These are phyloP conservation scores for Mycosphaerella sp. DNA, from an alignment of 2,329 filamentous ascomycete genomes.

Conservation along the genomic window DNA sequence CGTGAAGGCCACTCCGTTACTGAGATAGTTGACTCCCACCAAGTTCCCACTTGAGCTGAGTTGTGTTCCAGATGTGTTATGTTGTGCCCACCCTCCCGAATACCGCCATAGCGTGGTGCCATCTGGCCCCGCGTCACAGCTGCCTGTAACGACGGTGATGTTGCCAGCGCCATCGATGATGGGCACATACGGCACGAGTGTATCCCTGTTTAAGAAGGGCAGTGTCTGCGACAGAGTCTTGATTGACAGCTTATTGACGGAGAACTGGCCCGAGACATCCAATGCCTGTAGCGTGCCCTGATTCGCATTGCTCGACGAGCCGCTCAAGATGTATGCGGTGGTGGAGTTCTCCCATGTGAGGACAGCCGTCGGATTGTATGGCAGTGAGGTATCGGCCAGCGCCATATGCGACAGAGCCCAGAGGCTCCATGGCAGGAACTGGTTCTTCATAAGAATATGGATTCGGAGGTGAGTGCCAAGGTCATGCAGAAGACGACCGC, in stretches of 20 bases:
- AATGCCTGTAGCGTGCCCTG: slow-evolving; percentile 56
- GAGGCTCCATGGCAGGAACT: slow-evolving; percentile 20
- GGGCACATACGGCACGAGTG: slow-evolving; percentile 58
- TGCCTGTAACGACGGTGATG: slow-evolving; percentile 66
- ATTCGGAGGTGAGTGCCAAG: slow-evolving; percentile 2
- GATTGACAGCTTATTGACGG: slow-evolving; percentile 39
- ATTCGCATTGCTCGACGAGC: slow-evolving; percentile 42
- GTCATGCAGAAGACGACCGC: slow-evolving; percentile 3
- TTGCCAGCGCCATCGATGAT: slow-evolving; percentile 59
- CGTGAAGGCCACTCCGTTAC: slow-evolving; percentile 61
- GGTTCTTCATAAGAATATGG: slow-evolving; percentile 18
- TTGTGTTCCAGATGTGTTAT: slow-evolving; percentile 31
- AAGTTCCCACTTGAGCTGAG: slow-evolving; percentile 32
- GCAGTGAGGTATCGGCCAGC: slow-evolving; percentile 41
- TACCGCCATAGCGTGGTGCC: slow-evolving; percentile 63
- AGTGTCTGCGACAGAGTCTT: slow-evolving; percentile 51
- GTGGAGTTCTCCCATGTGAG: slow-evolving; percentile 50
- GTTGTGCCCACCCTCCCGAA: slow-evolving; percentile 50
- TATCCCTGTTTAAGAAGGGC: slow-evolving; percentile 54
- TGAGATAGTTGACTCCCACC: slow-evolving; percentile 51
- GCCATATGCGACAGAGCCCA: slow-evolving; percentile 23
- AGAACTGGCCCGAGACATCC: slow-evolving; percentile 56
- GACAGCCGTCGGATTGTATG: slow-evolving; percentile 72
- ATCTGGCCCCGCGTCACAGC: slow-evolving; percentile 53
- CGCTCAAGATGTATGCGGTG: slow-evolving; percentile 64